These are phyloP conservation scores for Aspergillus panamensis DNA, from an alignment of 495 filamentous ascomycete species.

Conservation along the genomic window DNA sequence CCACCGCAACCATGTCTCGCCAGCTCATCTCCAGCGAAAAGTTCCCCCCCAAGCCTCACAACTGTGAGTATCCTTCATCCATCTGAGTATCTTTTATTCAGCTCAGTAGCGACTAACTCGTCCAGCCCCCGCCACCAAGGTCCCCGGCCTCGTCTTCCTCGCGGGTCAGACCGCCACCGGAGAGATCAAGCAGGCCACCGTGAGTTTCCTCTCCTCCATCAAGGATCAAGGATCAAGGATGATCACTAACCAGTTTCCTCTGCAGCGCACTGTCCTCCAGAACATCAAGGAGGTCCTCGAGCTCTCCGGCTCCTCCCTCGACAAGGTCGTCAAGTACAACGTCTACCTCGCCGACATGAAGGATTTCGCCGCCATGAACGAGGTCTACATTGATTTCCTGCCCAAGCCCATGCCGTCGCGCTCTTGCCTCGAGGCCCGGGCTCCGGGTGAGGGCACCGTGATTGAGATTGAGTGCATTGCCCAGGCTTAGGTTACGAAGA, in stretches of 20 bases:
- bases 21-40: slow-evolving; percentile 42
- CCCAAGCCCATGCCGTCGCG: slow-evolving; percentile 39
- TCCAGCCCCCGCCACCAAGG: slow-evolving; percentile 35
- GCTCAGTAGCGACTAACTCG: too few relatives aligned
- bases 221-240: too few relatives aligned
- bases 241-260: neutral
- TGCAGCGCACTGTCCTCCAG: slow-evolving; percentile 37
- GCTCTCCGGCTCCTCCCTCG: slow-evolving; percentile 56
- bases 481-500: slow-evolving; percentile 20
- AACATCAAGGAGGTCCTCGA: slow-evolving; percentile 63
- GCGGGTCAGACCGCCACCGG: slow-evolving; percentile 42
- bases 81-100: neutral
- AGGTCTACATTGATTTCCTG: slow-evolving; percentile 45
- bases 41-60: slow-evolving; percentile 41
- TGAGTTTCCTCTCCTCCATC: slow-evolving; percentile 14
- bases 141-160: slow-evolving; percentile 40
- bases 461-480: slow-evolving; percentile 42
- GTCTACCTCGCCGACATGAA: slow-evolving; percentile 68
- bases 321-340: slow-evolving; percentile 65
- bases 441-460: slow-evolving; percentile 36
- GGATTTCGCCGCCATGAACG: slow-evolving; percentile 64
- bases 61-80: slow-evolving; percentile 34
- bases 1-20: slow-evolving; percentile 33
- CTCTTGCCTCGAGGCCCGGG: slow-evolving; percentile 36
- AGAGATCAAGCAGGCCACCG: slow-evolving; percentile 41